Base-by-base conservation (phyloP, 2,329 filamentous ascomycete species). In the Ambrosiella cleistominuta region DNA sequence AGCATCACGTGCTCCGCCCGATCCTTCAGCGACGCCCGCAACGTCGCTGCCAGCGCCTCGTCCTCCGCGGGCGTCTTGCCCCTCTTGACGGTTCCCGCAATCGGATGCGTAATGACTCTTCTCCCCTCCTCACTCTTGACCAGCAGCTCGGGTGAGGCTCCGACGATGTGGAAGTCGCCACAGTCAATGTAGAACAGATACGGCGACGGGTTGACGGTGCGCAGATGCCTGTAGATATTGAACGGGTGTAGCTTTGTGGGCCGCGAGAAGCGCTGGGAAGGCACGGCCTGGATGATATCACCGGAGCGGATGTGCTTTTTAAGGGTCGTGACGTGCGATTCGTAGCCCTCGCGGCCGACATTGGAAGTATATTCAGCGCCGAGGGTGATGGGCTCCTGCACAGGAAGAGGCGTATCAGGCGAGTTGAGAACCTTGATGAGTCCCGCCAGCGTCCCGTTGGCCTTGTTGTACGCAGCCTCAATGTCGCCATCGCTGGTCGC, bases 161-260 rank as follows among this genome's bases (percentile, higher is more conserved):
- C 93, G 11, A 98, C 85, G 63, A 98, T 90, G 68, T 96, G 87
- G 72, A 98, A 97, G 66, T 88, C 85, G 61, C 80, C 78, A 72
- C 91, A 97, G 69, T 93, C 83, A 62, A 98, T 81, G 72, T 90
- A 98, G 75, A 98, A 98, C 40, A 98, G 81, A 71, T 98, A 98
- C 0, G 93, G 93, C 7, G 89, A 95, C 0, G 93, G 93, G 68
- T 98, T 98, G 66, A 97, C 87, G n/a, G 88, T 95, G 62, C 93
- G 87, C 42, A 98, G 78, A 68, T 95, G 88, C 57, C 91, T 83
- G 76, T 97, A 98, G 66, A 98, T 87, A 74, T 97, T 98, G 77
- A 97, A 98, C 0, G 93, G 91, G 70, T 98, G 93, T 49, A 98
- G 75, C 58, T 81, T 82, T 2, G 93, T 98, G 12, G 90, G 90